A percentile compares a stretch with the other conserved stretches of the same genome.
These are phyloP conservation scores for Populus trichocarpa DNA, from an alignment of 441 rosid genomes.

Conservation along the genomic window DNA sequence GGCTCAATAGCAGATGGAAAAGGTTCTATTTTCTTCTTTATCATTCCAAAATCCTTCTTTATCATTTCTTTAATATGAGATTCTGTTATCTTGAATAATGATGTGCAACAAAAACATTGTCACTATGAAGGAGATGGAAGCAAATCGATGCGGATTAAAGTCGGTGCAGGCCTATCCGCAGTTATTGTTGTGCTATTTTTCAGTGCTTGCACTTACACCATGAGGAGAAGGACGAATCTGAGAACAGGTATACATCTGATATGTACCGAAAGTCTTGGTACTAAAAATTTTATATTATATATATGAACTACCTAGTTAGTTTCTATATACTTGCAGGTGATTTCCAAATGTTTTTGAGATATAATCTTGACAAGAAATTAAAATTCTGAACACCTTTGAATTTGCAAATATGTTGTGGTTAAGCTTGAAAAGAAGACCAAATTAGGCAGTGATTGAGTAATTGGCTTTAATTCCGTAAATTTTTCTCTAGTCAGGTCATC, in stretches of 20 bases:
- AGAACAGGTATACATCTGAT: not conserved
- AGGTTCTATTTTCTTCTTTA: not conserved
- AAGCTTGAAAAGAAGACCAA: no score
- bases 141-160: not conserved
- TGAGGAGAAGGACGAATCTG: not conserved
- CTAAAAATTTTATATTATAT: no score
- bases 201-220: not conserved
- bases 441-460: no score
- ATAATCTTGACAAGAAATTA: no score
- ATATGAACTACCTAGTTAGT: no score
- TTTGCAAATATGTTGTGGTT: no score
- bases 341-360: no score
- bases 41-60: not conserved
- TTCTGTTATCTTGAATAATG: not conserved
- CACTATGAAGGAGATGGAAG: not conserved
- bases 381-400: no score
- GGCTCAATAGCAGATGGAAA: not conserved
- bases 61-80: not conserved
- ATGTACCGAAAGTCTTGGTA: no score
- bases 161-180: not conserved
- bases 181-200: not conserved
- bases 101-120: not conserved
- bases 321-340: no score
- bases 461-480: no score
- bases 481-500: no score